Base-by-base conservation (phyloP, 2,329 filamentous ascomycete genomes). In the Tolypocladium guangdongense region DNA sequence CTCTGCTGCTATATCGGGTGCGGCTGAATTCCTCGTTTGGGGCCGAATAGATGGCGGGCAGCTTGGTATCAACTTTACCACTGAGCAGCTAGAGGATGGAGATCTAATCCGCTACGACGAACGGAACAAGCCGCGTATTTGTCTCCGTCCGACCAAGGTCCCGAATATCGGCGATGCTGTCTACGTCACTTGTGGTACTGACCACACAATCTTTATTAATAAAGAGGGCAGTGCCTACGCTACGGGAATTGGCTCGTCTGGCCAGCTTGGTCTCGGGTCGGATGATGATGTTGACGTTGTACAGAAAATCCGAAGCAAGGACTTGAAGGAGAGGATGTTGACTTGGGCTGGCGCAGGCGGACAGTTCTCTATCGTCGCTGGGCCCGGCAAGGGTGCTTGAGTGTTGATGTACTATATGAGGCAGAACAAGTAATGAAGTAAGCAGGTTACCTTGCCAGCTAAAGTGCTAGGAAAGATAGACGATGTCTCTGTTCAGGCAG, bases 241-340 rank as follows among this genome's bases (percentile, higher is more conserved):
- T 2, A 88, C 86, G 83, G 87, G 87, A 3, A 88, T 89, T 70
- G 83, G 78, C 12, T 78, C 78, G 30, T 84, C 81, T 57, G 87
- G 86, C 61, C 85, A 88, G 68, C 87, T 85, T 12, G 86, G 86
- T 1, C 80, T 81, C 55, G 85, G 84, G 16, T 81, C 76, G 0
- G 80, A 80, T 27, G 86, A 90, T 45, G 88, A 93, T 62, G 77
- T 93, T 16, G 76, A 83, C 57, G 74, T 80, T 35, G 86, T 89
- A 0, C 89, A 84, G 0, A 64, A 82, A 52, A 86, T 95, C 55
- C 84, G 90, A 63, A 91, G 91, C 70, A 86, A 82, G 11, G 87
- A 87, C 36, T 77, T 90, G 18, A 77, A 81, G 41, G 86, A 79
- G 36, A 80, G 82, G 66, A 80, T 82, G 65, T 72, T 93, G 41